Percentiles rank a stretch among this genome's conserved stretches.
phyloP scores from a whole-genome alignment of 306 rosid genomes.

The Benincasa hispida region DNA sequence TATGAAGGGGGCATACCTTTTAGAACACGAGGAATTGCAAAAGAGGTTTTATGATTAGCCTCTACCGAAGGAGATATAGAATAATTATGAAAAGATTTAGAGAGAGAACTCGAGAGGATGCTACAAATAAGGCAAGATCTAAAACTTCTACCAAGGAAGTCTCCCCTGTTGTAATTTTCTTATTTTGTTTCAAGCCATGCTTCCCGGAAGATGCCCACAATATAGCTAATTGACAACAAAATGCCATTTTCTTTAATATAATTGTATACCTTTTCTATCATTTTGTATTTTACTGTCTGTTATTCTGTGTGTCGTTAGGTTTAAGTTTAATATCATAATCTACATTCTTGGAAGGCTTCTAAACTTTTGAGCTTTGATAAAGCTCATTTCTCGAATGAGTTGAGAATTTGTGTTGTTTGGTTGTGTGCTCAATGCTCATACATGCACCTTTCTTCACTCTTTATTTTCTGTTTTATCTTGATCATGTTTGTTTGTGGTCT shows the following conservation, averaged over 20 bases:
- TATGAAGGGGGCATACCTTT: not conserved
- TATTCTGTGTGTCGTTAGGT: not conserved
- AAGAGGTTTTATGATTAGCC: not conserved
- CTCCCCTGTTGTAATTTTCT: not conserved
- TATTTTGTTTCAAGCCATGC: not conserved
- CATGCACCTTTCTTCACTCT: not conserved
- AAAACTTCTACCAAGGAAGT: not conserved
- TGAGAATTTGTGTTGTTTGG: not conserved
- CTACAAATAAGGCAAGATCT: not conserved
- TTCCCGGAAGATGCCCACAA: not conserved
- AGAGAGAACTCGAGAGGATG: not conserved
- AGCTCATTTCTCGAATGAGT: not conserved
- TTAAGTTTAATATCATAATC: not conserved
- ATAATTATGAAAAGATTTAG: not conserved
- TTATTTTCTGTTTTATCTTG: not conserved
- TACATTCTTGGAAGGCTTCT: not conserved
- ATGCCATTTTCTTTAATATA: too few species aligned
- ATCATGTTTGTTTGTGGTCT: not conserved
- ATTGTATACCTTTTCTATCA: not conserved
- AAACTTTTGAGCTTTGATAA: not conserved
- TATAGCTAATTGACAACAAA: too few species aligned
- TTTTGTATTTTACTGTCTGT: not conserved
- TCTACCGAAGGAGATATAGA: not conserved
- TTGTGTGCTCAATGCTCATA: not conserved
- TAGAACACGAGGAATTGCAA: not conserved